phyloP scores from a whole-genome alignment of 225 moss, liverwort and hornwort species.

The Marchantia paleacea region DNA sequence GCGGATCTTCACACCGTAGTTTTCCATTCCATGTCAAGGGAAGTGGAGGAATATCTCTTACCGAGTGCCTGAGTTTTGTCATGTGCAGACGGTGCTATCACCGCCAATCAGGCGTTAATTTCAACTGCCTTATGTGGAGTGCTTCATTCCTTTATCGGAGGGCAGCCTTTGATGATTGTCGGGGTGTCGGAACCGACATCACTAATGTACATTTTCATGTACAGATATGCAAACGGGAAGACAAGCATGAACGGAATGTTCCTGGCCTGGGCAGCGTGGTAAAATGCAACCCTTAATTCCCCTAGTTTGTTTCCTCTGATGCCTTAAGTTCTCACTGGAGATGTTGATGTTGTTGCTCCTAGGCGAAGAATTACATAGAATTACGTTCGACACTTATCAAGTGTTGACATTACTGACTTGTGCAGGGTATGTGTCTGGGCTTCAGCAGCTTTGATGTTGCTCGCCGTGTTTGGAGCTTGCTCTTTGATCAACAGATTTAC shows the following conservation, averaged over 20 bases:
- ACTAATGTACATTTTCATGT: slow-evolving; percentile 74
- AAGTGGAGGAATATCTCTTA: background rate
- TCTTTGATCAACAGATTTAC: slow-evolving; percentile 75
- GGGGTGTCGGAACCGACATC: slow-evolving; percentile 86
- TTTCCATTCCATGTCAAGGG: too few relatives aligned
- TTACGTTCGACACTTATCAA: too few relatives aligned
- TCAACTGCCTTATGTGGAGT: slow-evolving; percentile 81
- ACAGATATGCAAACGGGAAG: slow-evolving; percentile 51
- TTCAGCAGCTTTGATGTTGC: slow-evolving; percentile 47
- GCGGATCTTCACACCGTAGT: too few relatives aligned
- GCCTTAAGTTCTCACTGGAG: too few relatives aligned
- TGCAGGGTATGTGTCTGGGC: slow-evolving; percentile 90
- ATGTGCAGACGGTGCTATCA: slow-evolving; percentile 59
- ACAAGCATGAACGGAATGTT: slow-evolving; percentile 44
- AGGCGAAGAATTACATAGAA: too few relatives aligned
- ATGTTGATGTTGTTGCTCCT: too few relatives aligned
- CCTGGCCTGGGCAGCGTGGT: slow-evolving; percentile 89
- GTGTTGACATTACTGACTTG: too few relatives aligned
- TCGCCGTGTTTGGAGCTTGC: slow-evolving; percentile 72
- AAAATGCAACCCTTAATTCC: background rate
- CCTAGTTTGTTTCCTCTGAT: too few relatives aligned
- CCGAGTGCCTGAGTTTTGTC: background rate
- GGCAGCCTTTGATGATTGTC: slow-evolving; percentile 75
- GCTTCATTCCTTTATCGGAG: slow-evolving; percentile 62
- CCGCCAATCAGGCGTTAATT: slow-evolving; percentile 59